Conservation (phyloP, 2,329 filamentous ascomycete genomes). For the Aureobasidium subglaciale region DNA sequence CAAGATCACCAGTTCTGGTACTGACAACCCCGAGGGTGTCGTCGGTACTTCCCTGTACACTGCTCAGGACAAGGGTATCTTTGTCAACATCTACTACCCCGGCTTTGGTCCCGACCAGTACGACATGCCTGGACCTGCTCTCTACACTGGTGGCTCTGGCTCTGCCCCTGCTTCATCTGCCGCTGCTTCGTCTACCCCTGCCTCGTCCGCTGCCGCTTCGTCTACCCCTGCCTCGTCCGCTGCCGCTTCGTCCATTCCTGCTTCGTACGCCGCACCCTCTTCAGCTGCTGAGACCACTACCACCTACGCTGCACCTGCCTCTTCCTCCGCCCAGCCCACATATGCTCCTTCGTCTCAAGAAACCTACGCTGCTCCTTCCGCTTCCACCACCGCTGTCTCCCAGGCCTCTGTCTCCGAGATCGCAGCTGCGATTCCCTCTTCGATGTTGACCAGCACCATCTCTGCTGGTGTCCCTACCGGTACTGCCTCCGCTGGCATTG, state of each 20-base stretch:
- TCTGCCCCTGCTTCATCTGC: conserved; percentile 8
- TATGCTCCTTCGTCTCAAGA: too few relatives aligned
- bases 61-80: conserved; percentile 50
- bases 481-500: conserved; percentile 14
- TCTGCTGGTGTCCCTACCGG: conserved; percentile 14
- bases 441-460: conserved; percentile 17
- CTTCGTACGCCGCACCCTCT: too few relatives aligned
- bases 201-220: conserved; percentile 21
- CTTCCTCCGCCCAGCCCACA: too few relatives aligned
- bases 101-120: conserved; percentile 34
- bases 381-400: conserved; percentile 15
- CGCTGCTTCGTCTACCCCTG: background rate
- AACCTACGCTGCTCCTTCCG: conserved; percentile 24
- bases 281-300: conserved; percentile 14
- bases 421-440: background rate
- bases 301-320: conserved; percentile 20
- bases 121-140: conserved; percentile 44
- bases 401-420: background rate
- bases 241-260: conserved; percentile 13
- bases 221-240: conserved; percentile 18
- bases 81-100: conserved; percentile 52
- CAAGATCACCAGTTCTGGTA: conserved; percentile 49
- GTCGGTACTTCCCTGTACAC: conserved; percentile 51
- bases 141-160: conserved; percentile 20
- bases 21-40: conserved; percentile 42